Evolutionary conservation across 257 asterid genomes (phyloP).

Genomic region (Craterostigma plantagineum): DNA sequence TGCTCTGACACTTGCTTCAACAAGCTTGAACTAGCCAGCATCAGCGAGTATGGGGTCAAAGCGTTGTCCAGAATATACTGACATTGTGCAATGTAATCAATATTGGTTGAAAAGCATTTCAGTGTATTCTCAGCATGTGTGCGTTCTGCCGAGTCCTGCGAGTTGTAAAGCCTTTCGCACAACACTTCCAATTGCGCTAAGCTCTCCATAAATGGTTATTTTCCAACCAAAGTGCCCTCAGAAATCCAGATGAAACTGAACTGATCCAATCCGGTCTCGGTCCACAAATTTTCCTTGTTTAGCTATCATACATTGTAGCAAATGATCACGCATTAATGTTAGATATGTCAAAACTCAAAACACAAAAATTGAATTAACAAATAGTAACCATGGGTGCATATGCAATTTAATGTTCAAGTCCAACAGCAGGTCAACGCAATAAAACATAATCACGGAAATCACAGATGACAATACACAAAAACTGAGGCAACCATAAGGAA

Average conservation of each 20-base stretch:
- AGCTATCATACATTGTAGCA: too few relatives aligned
- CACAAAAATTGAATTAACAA: too few relatives aligned
- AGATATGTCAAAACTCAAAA: too few relatives aligned
- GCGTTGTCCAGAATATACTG: constrained; percentile 97
- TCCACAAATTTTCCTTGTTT: constrained; percentile 26
- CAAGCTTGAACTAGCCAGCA: constrained; percentile 99
- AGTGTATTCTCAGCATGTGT: constrained; percentile 93
- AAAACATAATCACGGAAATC: too few relatives aligned
- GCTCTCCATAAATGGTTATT: constrained; percentile 65
- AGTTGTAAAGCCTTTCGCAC: constrained; percentile 95
- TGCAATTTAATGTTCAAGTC: too few relatives aligned
- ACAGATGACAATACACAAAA: too few relatives aligned
- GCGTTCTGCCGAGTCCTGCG: constrained; percentile 90
- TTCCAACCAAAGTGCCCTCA: constrained; percentile 21
- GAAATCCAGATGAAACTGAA: constrained; percentile 40
- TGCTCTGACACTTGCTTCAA: constrained; percentile 99
- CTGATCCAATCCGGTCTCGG: constrained; percentile 44
- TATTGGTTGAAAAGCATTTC: constrained; percentile 86
- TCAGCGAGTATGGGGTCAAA: constrained; percentile 88
- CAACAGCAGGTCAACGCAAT: too few relatives aligned
- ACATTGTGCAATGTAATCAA: constrained; percentile 90
- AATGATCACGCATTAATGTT: too few relatives aligned
- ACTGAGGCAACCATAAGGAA: too few relatives aligned
- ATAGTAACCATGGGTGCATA: too few relatives aligned
- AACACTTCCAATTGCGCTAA: constrained; percentile 87